Evolutionary conservation across 805 yeast genomes (phyloP).

Genomic region (Candida ponderosae): DNA sequence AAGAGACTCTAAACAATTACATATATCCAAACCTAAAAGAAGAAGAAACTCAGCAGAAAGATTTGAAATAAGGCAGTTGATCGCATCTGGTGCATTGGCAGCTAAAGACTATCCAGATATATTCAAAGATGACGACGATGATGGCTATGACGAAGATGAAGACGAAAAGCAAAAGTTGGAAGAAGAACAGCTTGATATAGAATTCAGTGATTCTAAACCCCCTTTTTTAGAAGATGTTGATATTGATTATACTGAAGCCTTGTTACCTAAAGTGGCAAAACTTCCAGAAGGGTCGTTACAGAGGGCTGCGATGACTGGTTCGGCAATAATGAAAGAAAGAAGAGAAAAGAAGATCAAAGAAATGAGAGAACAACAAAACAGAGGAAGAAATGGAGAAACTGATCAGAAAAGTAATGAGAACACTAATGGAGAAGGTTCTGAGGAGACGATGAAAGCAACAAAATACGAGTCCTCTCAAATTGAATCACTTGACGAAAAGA

Average conservation of each 20-base stretch:
- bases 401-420: slow-evolving; percentile 39
- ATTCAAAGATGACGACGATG: slow-evolving; percentile 24
- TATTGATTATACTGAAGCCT: slow-evolving; percentile 21
- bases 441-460: slow-evolving; percentile 21
- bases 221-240: slow-evolving; percentile 58
- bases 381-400: slow-evolving; percentile 48
- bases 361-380: slow-evolving; percentile 43
- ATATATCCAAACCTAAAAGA: slow-evolving; percentile 20
- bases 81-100: slow-evolving; percentile 67
- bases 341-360: slow-evolving; percentile 50
- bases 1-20: slow-evolving; percentile 4
- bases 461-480: slow-evolving; percentile 11
- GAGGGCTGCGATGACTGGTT: slow-evolving; percentile 71
- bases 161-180: slow-evolving; percentile 22
- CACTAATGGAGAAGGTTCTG: too few relatives aligned
- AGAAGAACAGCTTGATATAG: slow-evolving; percentile 60
- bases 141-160: slow-evolving; percentile 16
- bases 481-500: slow-evolving; percentile 28
- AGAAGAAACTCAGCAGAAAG: slow-evolving; percentile 77
- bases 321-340: slow-evolving; percentile 55
- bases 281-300: slow-evolving; percentile 75
- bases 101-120: slow-evolving; percentile 65
- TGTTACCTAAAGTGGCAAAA: slow-evolving; percentile 50
- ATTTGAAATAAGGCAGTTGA: slow-evolving; percentile 84
- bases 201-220: slow-evolving; percentile 63